Percentiles rank a stretch among this genome's conserved stretches.
Evolutionary conservation across 163 green algal genomes (phyloP).

Genomic region (Prototheca cutis): DNA sequence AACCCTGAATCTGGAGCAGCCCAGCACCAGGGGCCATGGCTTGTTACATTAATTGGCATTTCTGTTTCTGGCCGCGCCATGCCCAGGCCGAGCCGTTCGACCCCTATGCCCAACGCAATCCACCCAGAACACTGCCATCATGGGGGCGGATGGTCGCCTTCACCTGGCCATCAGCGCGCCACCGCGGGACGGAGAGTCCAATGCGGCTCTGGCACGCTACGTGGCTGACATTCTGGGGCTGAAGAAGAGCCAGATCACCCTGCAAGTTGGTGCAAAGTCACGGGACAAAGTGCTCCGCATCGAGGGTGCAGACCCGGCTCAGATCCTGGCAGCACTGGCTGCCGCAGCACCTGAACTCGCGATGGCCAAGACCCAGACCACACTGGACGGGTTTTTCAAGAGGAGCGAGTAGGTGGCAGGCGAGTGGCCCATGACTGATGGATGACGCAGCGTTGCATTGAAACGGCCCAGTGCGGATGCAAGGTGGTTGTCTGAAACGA

Average conservation of each 20-base stretch:
- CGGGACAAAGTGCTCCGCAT: slow-evolving; percentile 11
- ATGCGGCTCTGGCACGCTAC: slow-evolving; percentile 1
- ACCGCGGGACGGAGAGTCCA: slow-evolving; percentile 9
- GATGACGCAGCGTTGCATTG: no score
- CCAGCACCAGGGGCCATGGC: no score
- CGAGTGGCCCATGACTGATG: not conserved
- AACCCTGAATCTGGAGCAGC: no score
- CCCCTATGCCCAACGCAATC: not conserved
- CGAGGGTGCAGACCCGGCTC: not conserved
- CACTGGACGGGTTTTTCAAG: not conserved
- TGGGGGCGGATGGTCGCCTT: not conserved
- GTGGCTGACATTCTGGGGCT: slow-evolving; percentile 8
- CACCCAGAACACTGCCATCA: not conserved
- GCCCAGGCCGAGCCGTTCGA: no score
- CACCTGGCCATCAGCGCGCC: slow-evolving; percentile 7
- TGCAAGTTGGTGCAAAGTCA: slow-evolving; percentile 2
- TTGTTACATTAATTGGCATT: no score
- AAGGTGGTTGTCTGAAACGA: no score
- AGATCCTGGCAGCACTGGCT: not conserved
- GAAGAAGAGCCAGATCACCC: not conserved
- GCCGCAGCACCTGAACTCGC: not conserved
- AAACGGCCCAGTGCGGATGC: no score
- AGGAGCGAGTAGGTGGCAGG: not conserved
- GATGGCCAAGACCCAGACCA: not conserved
- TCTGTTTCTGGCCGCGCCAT: no score